A percentile compares a stretch with the other conserved stretches of the same genome.
Evolutionary conservation across 352 stramenopile species (phyloP).

Genomic region (Aphanomyces cochlioides): DNA sequence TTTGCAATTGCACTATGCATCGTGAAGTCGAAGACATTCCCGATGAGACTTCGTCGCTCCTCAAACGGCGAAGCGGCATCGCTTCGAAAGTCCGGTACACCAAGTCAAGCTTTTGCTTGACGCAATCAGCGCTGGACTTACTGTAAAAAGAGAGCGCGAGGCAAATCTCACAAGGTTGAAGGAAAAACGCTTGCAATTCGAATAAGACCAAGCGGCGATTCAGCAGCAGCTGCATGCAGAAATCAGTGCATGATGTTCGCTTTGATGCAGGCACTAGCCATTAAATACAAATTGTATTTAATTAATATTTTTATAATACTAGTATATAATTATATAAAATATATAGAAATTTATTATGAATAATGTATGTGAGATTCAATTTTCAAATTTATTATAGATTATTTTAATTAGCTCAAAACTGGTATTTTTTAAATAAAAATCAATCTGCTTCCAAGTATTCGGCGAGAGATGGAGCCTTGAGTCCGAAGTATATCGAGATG

Average conservation of each 20-base stretch:
- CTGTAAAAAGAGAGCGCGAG: background rate
- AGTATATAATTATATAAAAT: too few species aligned
- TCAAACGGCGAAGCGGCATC: background rate
- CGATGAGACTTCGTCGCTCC: background rate
- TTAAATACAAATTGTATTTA: background rate
- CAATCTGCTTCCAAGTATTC: background rate
- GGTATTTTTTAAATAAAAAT: conserved; percentile 11
- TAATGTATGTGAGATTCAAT: too few species aligned
- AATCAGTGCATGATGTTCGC: background rate
- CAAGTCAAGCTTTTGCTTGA: background rate
- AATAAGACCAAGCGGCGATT: background rate
- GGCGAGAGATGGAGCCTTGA: background rate
- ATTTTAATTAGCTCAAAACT: background rate
- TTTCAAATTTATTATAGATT: too few species aligned
- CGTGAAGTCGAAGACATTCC: too few species aligned
- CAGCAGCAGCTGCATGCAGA: background rate
- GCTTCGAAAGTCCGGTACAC: conserved; percentile 13
- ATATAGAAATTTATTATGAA: too few species aligned
- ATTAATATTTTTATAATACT: too few species aligned
- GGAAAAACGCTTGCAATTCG: background rate
- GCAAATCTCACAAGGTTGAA: background rate
- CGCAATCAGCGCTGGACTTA: background rate
- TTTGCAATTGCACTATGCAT: too few species aligned
- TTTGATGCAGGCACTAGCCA: background rate
- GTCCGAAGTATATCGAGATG: conserved; percentile 17